Percentiles rank a stretch among this genome's conserved stretches.
phyloP scores from a whole-genome alignment of 176 grass and related monocot genomes.

The Phragmites australis region DNA sequence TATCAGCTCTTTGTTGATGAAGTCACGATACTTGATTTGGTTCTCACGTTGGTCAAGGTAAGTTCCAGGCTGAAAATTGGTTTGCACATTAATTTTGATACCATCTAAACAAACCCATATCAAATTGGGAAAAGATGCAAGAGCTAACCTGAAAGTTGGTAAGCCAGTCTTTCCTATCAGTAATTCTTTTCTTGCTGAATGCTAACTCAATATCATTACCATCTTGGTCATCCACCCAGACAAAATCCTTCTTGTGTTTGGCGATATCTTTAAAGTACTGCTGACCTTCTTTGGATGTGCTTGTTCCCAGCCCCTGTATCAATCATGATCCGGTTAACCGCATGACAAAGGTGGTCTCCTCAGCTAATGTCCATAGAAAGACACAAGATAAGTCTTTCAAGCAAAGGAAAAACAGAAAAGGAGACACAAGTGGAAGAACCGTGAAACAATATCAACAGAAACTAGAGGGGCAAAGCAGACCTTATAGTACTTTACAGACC shows the following conservation, averaged over 20 bases:
- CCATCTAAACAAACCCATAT: background rate
- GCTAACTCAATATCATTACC: slow-evolving; percentile 69
- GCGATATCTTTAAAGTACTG: slow-evolving; percentile 55
- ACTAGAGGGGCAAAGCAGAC: slow-evolving; percentile 37
- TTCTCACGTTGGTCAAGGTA: slow-evolving; percentile 64
- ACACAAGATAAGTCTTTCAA: background rate
- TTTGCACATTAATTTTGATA: slow-evolving; percentile 10
- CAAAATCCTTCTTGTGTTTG: slow-evolving; percentile 74
- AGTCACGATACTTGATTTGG: slow-evolving; percentile 77
- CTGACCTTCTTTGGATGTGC: slow-evolving; percentile 65
- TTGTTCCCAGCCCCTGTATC: slow-evolving; percentile 80
- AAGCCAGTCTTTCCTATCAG: slow-evolving; percentile 75
- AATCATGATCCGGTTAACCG: background rate
- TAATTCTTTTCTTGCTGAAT: slow-evolving; percentile 90
- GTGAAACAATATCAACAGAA: background rate
- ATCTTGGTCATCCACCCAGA: slow-evolving; percentile 65
- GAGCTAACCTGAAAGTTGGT: slow-evolving; percentile 65
- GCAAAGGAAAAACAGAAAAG: background rate
- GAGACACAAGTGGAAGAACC: background rate
- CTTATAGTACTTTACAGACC: slow-evolving; percentile 92
- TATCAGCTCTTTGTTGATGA: slow-evolving; percentile 94
- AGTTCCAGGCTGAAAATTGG: slow-evolving; percentile 62
- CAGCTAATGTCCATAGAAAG: background rate
- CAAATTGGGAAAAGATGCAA: background rate
- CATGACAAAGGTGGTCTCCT: background rate